These are phyloP conservation scores for Podospora anserina DNA, from an alignment of 495 filamentous ascomycete genomes.

Conservation along the genomic window DNA sequence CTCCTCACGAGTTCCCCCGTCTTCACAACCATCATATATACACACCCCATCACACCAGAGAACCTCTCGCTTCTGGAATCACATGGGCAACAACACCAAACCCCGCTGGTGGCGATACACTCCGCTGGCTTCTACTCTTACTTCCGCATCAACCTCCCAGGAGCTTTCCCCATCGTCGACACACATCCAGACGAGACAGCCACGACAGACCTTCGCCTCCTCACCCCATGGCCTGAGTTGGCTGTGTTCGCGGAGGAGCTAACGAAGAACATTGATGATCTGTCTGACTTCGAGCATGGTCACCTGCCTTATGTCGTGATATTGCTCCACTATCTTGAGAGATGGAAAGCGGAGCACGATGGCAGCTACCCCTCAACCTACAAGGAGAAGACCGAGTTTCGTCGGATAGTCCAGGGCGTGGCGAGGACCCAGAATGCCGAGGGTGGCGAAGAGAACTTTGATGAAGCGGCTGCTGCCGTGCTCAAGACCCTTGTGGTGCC, in stretches of 20 bases:
- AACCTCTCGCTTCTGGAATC: slow-evolving; percentile 56
- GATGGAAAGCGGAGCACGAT: slow-evolving; percentile 73
- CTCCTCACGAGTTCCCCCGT: slow-evolving; percentile 45
- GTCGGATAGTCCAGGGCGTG: slow-evolving; percentile 60
- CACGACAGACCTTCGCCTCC: slow-evolving; percentile 79
- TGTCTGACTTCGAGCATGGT: slow-evolving; percentile 81
- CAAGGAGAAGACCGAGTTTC: slow-evolving; percentile 83
- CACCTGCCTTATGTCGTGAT: slow-evolving; percentile 88
- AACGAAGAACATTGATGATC: slow-evolving; percentile 61
- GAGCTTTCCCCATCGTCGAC: slow-evolving; percentile 88
- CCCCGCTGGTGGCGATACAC: slow-evolving; percentile 78
- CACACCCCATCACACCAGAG: slow-evolving; percentile 61
- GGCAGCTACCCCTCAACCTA: slow-evolving; percentile 69
- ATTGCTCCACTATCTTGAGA: slow-evolving; percentile 77
- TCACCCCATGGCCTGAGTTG: slow-evolving; percentile 87
- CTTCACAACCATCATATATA: slow-evolving; percentile 74
- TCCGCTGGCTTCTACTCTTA: slow-evolving; percentile 86
- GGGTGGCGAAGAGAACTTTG: slow-evolving; percentile 95
- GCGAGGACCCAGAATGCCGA: slow-evolving; percentile 73
- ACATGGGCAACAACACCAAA: slow-evolving; percentile 57
- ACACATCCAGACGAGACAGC: slow-evolving; percentile 89
- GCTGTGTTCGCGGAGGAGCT: slow-evolving; percentile 57
- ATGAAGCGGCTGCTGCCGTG: slow-evolving; percentile 85
- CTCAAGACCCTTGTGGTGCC: slow-evolving; percentile 68
- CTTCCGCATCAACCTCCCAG: slow-evolving; percentile 72